Evolutionary conservation across 208 protist genomes (phyloP).

Genomic region (Leishmania tarentolae): DNA sequence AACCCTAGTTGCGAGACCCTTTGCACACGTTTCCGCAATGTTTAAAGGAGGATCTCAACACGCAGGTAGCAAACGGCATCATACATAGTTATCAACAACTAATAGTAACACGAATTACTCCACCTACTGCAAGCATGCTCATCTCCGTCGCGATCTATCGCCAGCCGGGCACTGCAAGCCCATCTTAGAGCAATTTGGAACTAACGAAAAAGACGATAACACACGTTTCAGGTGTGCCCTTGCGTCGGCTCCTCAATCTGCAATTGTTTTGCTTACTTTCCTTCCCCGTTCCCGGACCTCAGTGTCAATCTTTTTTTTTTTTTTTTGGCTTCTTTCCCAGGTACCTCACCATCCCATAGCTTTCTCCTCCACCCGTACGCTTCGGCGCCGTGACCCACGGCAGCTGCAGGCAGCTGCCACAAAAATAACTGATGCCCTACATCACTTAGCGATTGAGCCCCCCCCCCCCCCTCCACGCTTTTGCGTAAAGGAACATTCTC

Average conservation of each 20-base stretch:
- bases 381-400: neutral
- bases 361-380: neutral
- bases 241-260: too few species aligned
- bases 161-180: too few species aligned
- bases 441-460: neutral
- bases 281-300: neutral
- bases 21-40: too few species aligned
- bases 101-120: too few species aligned
- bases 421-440: neutral
- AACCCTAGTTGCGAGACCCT: neutral
- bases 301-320: neutral
- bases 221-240: neutral
- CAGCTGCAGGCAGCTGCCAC: neutral
- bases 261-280: neutral
- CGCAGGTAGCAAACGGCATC: too few species aligned
- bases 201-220: neutral
- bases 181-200: neutral
- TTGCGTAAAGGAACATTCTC: neutral
- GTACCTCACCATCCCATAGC: neutral
- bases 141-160: too few species aligned
- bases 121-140: too few species aligned
- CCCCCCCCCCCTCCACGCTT: neutral
- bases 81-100: too few species aligned
- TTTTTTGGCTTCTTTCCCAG: neutral
- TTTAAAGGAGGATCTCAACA: too few species aligned